Conservation (phyloP, 495 filamentous ascomycete species). For the Zalerion maritima region DNA sequence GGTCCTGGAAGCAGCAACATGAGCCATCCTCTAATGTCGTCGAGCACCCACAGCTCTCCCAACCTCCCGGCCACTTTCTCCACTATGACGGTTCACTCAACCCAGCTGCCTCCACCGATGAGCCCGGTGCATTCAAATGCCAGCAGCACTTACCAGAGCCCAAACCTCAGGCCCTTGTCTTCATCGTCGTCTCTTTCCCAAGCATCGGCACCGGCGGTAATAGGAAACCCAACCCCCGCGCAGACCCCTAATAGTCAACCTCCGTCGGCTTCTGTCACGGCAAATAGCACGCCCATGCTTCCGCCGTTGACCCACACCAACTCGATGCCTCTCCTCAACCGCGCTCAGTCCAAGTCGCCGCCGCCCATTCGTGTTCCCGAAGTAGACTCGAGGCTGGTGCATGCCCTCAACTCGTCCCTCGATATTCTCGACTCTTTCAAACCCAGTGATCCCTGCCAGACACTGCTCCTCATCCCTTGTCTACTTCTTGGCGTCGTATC, state of each 20-base stretch:
- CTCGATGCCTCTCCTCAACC: not conserved
- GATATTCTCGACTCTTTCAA: conserved; percentile 45
- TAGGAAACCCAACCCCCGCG: conserved; percentile 7
- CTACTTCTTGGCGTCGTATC: conserved; percentile 82
- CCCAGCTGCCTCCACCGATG: too few relatives aligned
- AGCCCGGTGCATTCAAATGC: too few relatives aligned
- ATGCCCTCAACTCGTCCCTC: conserved; percentile 69
- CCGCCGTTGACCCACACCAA: not conserved
- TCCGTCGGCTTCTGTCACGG: conserved; percentile 5
- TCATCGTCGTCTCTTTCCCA: too few relatives aligned
- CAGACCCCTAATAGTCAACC: conserved; percentile 12
- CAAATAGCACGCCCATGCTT: not conserved
- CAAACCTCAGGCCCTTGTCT: too few relatives aligned
- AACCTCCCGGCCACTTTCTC: too few relatives aligned
- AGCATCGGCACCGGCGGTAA: too few relatives aligned
- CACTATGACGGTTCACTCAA: too few relatives aligned
- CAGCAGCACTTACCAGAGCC: too few relatives aligned
- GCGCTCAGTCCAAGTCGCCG: conserved; percentile 33
- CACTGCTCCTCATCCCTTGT: conserved; percentile 73
- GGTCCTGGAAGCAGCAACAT: too few relatives aligned
- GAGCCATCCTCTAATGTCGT: too few relatives aligned
- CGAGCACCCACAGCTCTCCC: too few relatives aligned
- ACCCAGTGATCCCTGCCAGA: conserved; percentile 44
- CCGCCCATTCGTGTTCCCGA: conserved; percentile 24
- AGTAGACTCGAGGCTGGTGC: conserved; percentile 47